Conservation (phyloP, 805 yeast genomes). For the Cyberlindnera amylophila region DNA sequence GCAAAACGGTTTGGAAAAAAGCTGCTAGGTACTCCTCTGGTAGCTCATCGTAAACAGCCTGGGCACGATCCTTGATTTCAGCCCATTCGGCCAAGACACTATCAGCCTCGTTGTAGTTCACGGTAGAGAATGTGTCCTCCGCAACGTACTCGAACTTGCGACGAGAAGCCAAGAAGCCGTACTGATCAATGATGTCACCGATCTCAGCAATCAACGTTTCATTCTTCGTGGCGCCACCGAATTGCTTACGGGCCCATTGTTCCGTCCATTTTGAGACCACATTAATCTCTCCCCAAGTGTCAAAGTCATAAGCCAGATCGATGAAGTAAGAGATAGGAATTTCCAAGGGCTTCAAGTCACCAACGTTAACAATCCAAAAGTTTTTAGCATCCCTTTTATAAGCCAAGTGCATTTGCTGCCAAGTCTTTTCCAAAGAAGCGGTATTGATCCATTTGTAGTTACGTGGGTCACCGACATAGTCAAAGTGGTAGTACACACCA, state of each 20-base stretch:
- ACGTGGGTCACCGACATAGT: conserved; percentile 16
- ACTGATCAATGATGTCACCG: conserved; percentile 9
- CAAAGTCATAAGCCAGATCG: conserved; percentile 14
- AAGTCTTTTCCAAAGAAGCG: conserved; percentile 12
- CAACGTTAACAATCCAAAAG: conserved; percentile 15
- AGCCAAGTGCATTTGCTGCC: conserved; percentile 17
- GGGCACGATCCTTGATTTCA: conserved; percentile 8
- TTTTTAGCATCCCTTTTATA: conserved; percentile 10
- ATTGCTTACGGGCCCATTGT: conserved; percentile 8
- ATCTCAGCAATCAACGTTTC: conserved; percentile 4
- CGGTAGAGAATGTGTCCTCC: conserved; percentile 5
- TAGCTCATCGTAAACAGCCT: conserved; percentile 6
- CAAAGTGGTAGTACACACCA: conserved; percentile 16
- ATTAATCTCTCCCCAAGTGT: conserved; percentile 8
- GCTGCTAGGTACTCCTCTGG: conserved; percentile 7
- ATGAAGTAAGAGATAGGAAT: conserved; percentile 14
- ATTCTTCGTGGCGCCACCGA: conserved; percentile 2
- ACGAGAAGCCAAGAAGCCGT: conserved; percentile 14
- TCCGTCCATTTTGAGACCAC: conserved; percentile 8
- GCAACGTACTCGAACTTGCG: conserved; percentile 12
- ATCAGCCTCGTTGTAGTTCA: conserved; percentile 12
- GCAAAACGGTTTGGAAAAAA: conserved; percentile 11
- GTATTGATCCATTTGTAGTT: conserved; percentile 16
- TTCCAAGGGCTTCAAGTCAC: conserved; percentile 14
- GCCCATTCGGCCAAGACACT: conserved; percentile 9